Base-by-base conservation (phyloP, 2,329 filamentous ascomycete genomes). In the Tolypocladium cylindrosporum region DNA sequence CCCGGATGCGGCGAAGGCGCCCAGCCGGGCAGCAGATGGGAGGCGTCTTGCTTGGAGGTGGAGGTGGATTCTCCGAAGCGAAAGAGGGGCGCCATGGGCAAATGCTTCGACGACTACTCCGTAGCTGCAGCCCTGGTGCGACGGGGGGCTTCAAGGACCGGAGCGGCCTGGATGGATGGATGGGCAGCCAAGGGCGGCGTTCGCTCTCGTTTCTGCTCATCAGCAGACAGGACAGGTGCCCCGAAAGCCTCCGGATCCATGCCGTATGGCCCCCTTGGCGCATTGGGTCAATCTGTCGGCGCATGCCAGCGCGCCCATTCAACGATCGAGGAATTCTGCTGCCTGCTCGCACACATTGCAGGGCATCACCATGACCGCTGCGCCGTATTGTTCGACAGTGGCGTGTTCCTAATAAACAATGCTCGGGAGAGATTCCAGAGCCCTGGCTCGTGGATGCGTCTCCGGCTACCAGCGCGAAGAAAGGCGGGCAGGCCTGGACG, bases 271-370 rank as follows among this genome's bases (percentile, higher is more conserved):
- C 6, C 31, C 48, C 27, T 11, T 40, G 41, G 37, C 37, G 51
- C 42, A 37, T 45, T 24, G 40, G 37, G 24, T 37, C 41, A 31
- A 21, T 27, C 24, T 51, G 13, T 54, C 42, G 21, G 52, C 52
- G 57, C 48, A 54, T 53, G 34, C 61, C 53, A 60, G 48, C 27
- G 45, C 55, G 57, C 57, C 67, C 67, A 67, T 61, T 69, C 64
- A 68, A 54, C 43, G 60, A 27, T 34, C 54, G 55, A 58, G 58
- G 60, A 70, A 71, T 68, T 61, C 68, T 69, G 68, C 62, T 70
- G 67, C 68, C 68, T 70, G 61, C 24, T 59, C 27, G 48, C 31
- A 31, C 48, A 13, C 31, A 36, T 50, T 9, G 36, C 36, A 37
- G 10, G 27, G 16, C 27, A 51, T 51, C 16, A 21, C 31, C 31